These are phyloP conservation scores for Hymenochaete sp. DNA, from an alignment of 1,284 basidiomycete species.

Conservation along the genomic window DNA sequence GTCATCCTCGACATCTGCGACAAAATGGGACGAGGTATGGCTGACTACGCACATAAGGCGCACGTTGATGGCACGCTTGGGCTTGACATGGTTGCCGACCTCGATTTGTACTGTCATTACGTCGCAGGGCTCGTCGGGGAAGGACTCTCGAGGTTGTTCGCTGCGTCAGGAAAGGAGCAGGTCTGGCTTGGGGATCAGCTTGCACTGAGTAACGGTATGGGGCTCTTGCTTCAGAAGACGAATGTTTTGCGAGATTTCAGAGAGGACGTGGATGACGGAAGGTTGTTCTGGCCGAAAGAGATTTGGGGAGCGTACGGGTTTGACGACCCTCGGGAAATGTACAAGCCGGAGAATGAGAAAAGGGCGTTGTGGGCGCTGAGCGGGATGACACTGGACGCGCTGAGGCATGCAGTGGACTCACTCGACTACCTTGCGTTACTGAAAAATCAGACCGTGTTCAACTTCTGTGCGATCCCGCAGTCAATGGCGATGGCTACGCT, in stretches of 20 bases:
- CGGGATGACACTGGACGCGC: slow-evolving; percentile 85
- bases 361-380: slow-evolving; percentile 75
- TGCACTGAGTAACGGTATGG: slow-evolving; percentile 90
- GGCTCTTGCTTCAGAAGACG: slow-evolving; percentile 95
- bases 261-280: slow-evolving; percentile 81
- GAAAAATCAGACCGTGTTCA: slow-evolving; percentile 90
- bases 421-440: slow-evolving; percentile 88
- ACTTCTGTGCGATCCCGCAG: slow-evolving; percentile 94
- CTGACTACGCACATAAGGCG: slow-evolving; percentile 84
- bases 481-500: slow-evolving; percentile 96
- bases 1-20: slow-evolving; percentile 78
- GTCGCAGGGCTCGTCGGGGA: slow-evolving; percentile 98
- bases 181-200: slow-evolving; percentile 74
- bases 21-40: slow-evolving; percentile 95
- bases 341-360: slow-evolving; percentile 42
- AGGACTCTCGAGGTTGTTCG: slow-evolving; percentile 86
- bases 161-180: slow-evolving; percentile 81
- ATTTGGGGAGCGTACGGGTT: slow-evolving; percentile 82
- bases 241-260: slow-evolving; percentile 96
- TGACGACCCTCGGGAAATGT: slow-evolving; percentile 58
- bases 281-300: slow-evolving; percentile 94
- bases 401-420: slow-evolving; percentile 78
- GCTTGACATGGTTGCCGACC: slow-evolving; percentile 72
- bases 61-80: slow-evolving; percentile 62
- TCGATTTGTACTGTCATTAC: slow-evolving; percentile 98